Percentiles rank a stretch among this genome's conserved stretches.
Conservation (phyloP, 345 rosid genomes). For the Leavenworthia alabamica region DNA sequence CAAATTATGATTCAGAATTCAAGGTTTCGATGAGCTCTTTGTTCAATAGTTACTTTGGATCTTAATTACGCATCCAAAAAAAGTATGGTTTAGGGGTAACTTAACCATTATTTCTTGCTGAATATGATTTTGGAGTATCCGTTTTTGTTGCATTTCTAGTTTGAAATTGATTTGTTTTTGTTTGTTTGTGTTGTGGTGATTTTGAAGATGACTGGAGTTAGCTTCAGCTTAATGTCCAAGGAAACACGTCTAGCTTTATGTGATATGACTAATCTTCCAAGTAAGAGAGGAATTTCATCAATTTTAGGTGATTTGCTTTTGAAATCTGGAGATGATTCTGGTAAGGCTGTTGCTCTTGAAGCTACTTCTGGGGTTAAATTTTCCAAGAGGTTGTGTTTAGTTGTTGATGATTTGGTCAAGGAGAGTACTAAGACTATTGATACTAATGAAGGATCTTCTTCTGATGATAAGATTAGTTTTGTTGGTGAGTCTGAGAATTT, state of each 20-base stretch:
- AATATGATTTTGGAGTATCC: neutral
- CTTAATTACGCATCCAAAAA: neutral
- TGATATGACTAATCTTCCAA: slow-evolving; percentile 56
- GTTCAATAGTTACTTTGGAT: too few relatives aligned
- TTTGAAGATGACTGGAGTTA: slow-evolving; percentile 51
- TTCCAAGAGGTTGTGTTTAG: slow-evolving; percentile 41
- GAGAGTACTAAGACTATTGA: slow-evolving; percentile 36
- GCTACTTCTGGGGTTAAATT: slow-evolving; percentile 29
- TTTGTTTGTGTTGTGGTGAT: neutral
- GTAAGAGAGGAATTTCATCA: slow-evolving; percentile 46
- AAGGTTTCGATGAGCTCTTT: neutral
- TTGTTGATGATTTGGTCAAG: slow-evolving; percentile 42
- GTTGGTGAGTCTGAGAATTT: slow-evolving; percentile 20
- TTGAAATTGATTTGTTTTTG: neutral
- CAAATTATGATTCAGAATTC: neutral
- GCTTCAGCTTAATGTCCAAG: slow-evolving; percentile 26
- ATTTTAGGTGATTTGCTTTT: slow-evolving; percentile 36
- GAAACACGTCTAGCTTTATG: slow-evolving; percentile 37
- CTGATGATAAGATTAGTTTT: slow-evolving; percentile 19
- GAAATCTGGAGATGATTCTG: slow-evolving; percentile 36
- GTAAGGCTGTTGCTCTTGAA: slow-evolving; percentile 18
- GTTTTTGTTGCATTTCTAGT: slow-evolving; percentile 1
- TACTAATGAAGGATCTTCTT: slow-evolving; percentile 17
- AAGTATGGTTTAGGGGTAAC: neutral
- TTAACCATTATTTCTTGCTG: neutral